Base-by-base conservation (phyloP, 2,329 filamentous ascomycete genomes). In the Cordyceps cicadae region DNA sequence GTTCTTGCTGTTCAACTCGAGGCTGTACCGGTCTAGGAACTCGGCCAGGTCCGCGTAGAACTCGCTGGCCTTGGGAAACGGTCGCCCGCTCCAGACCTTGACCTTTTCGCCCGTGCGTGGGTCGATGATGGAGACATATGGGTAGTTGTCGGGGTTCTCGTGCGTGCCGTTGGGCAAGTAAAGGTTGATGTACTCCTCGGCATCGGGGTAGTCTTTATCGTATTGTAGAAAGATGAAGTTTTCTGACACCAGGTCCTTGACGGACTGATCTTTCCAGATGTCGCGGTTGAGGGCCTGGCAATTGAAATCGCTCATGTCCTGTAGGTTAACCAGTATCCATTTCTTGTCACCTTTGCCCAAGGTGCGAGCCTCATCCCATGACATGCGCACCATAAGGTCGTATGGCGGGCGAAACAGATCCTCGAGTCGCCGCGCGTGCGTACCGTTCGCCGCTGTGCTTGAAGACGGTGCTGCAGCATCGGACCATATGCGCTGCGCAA, bases 161-260 rank as follows among this genome's bases (percentile, higher is more conserved):
- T 89, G 85, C 49, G 79, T 79, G 59, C 85, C 82, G 70, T 79
- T 79, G 1, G 80, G 78, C 64, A 97, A 92, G 77, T 99, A 99
- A 74, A 96, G 96, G 60, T 90, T 89, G 63, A 95, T 79, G 73
- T 96, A 99, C 65, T 91, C 86, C 65, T 85, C 80, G 0, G 90
- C 90, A 43, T 87, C 83, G 0, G 85, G 83, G 66, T 95, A 92
- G 65, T 91, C 87, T 74, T 96, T 96, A 66, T 87, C 86, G 76
- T 94, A 97, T 70, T 99, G 94, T 67, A 99, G 77, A 74, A 99
- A 99, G 66, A 99, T 83, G 71, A 99, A 99, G 75, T 95, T 92
- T 70, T 97, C 93, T 67, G 84, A 84, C 34, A 99, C 81, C 1
- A 95, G 84, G n/a, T 89, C 85, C 67, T 83, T 85, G 61, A 99